Evolutionary conservation across 495 filamentous ascomycete species (phyloP).

Genomic region (Tuber melanosporum): DNA sequence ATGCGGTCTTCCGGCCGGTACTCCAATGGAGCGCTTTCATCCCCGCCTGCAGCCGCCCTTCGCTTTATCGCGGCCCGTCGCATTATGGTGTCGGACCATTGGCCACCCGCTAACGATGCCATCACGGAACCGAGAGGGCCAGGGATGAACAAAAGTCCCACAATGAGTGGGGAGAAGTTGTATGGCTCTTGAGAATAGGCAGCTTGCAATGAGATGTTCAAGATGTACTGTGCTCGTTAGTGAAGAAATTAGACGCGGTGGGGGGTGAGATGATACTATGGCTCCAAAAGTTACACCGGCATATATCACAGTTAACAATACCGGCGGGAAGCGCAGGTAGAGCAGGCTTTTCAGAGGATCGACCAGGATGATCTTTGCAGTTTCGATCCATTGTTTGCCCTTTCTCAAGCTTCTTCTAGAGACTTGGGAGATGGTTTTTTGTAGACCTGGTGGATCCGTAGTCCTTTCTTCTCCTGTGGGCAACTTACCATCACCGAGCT

Average conservation of each 20-base stretch:
- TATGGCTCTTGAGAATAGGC: conserved; percentile 72
- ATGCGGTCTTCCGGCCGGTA: conserved; percentile 83
- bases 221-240: conserved; percentile 51
- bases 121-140: conserved; percentile 70
- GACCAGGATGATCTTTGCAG: conserved; percentile 61
- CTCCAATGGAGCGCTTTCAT: conserved; percentile 45
- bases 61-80: conserved; percentile 57
- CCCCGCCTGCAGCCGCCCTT: conserved; percentile 8
- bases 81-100: conserved; percentile 91
- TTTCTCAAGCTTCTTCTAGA: conserved; percentile 37
- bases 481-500: neutral
- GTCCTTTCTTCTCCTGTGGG: neutral
- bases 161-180: conserved; percentile 61
- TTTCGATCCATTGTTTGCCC: conserved; percentile 50
- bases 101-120: conserved; percentile 66
- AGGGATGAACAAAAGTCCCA: conserved; percentile 79
- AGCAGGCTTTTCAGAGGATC: conserved; percentile 73
- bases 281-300: conserved; percentile 74
- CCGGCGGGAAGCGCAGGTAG: conserved; percentile 75
- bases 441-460: neutral
- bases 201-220: conserved; percentile 77
- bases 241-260: neutral
- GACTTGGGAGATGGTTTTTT: conserved; percentile 15
- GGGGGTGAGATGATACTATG: conserved; percentile 43
- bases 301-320: conserved; percentile 73